These are phyloP conservation scores for Daldinia loculata DNA, from an alignment of 495 filamentous ascomycete genomes.

Conservation along the genomic window DNA sequence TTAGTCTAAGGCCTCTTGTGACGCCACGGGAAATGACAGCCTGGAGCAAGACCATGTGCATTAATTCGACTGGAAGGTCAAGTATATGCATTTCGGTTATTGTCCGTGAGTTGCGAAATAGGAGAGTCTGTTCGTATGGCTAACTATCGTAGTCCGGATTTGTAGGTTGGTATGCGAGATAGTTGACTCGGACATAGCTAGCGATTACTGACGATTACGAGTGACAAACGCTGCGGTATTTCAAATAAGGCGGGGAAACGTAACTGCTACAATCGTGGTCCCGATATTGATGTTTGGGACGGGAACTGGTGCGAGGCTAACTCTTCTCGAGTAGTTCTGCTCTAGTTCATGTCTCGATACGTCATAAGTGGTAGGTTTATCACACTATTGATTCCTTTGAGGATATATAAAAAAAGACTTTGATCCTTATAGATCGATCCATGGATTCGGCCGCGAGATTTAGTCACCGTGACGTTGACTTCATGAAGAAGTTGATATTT, in stretches of 20 bases:
- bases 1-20: background rate
- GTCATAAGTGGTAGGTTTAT: background rate
- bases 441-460: background rate
- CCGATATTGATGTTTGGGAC: background rate
- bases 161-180: background rate
- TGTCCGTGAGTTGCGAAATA: background rate
- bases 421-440: background rate
- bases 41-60: background rate
- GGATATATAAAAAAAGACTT: background rate
- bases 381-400: background rate
- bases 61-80: background rate
- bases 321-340: background rate
- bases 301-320: background rate
- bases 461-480: background rate
- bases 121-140: background rate
- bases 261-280: background rate
- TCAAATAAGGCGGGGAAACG: background rate
- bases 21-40: background rate
- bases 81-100: background rate
- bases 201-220: background rate
- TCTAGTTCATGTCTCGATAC: background rate
- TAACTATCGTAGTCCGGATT: background rate
- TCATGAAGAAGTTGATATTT: background rate
- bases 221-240: background rate
- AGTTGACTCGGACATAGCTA: background rate